Conservation (phyloP, 805 yeast genomes). For the Myxozyma neotropica region DNA sequence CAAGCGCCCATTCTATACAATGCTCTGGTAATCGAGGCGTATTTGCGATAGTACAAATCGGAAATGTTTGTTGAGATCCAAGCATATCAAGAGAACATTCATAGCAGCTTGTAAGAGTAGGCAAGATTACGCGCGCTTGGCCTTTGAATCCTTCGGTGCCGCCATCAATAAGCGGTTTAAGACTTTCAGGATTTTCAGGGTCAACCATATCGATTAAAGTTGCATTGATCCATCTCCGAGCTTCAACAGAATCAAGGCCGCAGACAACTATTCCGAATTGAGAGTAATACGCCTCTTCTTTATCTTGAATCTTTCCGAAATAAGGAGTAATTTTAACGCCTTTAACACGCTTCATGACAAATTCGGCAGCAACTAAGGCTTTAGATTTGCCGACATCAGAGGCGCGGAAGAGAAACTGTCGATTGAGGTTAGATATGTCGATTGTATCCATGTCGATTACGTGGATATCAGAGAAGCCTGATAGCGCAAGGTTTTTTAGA, state of each 20-base stretch:
- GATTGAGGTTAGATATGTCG: constrained; percentile 71
- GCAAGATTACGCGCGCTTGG: constrained; percentile 82
- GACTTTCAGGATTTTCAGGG: constrained; percentile 48
- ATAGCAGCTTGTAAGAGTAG: constrained; percentile 84
- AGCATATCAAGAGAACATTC: constrained; percentile 85
- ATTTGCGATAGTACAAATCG: constrained; percentile 91
- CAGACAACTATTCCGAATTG: constrained; percentile 76
- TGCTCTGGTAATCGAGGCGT: constrained; percentile 95
- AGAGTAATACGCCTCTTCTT: constrained; percentile 61
- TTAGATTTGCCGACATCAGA: constrained; percentile 66
- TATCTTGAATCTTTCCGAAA: constrained; percentile 66
- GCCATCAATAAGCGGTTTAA: constrained; percentile 82
- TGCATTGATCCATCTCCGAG: constrained; percentile 86
- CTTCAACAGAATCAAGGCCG: constrained; percentile 87
- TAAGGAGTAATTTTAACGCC: constrained; percentile 44
- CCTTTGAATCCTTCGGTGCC: constrained; percentile 93
- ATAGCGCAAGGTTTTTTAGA: constrained; percentile 65
- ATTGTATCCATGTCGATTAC: constrained; percentile 84
- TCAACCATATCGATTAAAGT: constrained; percentile 66
- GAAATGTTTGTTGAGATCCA: constrained; percentile 62
- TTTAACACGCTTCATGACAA: constrained; percentile 50
- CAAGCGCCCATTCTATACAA: constrained; percentile 88
- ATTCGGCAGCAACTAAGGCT: constrained; percentile 64
- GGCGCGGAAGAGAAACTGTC: constrained; percentile 69
- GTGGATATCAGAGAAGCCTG: constrained; percentile 67